Evolutionary conservation across 495 filamentous ascomycete species (phyloP).

Genomic region (Penicillium manginii): DNA sequence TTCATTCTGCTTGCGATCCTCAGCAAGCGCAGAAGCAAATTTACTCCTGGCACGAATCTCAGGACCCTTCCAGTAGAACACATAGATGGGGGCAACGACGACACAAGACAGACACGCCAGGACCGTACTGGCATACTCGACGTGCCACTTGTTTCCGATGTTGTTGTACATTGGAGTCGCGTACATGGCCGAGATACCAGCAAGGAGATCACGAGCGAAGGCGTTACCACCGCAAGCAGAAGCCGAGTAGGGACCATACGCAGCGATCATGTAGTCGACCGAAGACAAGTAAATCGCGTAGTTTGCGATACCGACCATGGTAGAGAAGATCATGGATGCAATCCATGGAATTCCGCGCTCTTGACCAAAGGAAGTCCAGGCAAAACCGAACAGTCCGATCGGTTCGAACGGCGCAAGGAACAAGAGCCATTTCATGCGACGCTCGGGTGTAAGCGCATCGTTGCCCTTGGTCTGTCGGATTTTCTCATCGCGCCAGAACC

Average conservation of each 20-base stretch:
- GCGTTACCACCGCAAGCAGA: constrained; percentile 75
- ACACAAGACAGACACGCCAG: constrained; percentile 48
- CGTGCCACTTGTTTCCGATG: constrained; percentile 41
- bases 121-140: constrained; percentile 48
- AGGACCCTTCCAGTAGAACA: constrained; percentile 56
- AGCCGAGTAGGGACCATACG: constrained; percentile 75
- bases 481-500: constrained; percentile 54
- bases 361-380: constrained; percentile 62
- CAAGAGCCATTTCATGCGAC: constrained; percentile 49
- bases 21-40: constrained; percentile 45
- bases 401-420: constrained; percentile 64
- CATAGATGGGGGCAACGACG: constrained; percentile 51
- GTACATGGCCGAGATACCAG: constrained; percentile 50
- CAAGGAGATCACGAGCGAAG: constrained; percentile 49
- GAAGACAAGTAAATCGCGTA: constrained; percentile 74
- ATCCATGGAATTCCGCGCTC: constrained; percentile 59
- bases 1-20: constrained; percentile 30
- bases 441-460: constrained; percentile 29
- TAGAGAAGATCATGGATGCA: constrained; percentile 60
- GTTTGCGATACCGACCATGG: constrained; percentile 65
- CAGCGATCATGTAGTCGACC: constrained; percentile 78
- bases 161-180: constrained; percentile 46
- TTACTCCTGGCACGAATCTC: constrained; percentile 47
- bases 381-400: constrained; percentile 69
- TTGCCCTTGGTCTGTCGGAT: constrained; percentile 42